Evolutionary conservation across 2,329 filamentous ascomycete genomes (phyloP).

Genomic region (Venturia pyrina): DNA sequence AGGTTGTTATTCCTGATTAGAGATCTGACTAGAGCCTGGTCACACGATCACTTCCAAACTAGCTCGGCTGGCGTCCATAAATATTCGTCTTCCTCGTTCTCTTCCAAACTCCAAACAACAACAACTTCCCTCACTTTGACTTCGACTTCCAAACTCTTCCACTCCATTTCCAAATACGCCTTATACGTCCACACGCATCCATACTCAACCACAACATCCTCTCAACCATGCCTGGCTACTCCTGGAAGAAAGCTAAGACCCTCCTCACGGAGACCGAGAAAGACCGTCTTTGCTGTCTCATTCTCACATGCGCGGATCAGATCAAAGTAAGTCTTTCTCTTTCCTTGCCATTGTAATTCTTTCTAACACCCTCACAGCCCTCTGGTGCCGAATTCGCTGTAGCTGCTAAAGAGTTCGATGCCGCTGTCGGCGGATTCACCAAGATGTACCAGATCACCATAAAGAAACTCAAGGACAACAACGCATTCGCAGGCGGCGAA

Average conservation of each 20-base stretch:
- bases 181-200: not conserved
- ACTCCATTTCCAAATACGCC: not conserved
- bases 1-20: not conserved
- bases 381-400: not conserved
- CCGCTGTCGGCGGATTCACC: constrained; percentile 8
- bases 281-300: not conserved
- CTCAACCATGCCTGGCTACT: not conserved
- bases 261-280: constrained; percentile 10
- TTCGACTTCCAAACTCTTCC: not conserved
- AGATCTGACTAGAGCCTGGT: constrained; percentile 2
- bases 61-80: not conserved
- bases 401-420: constrained; percentile 7
- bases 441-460: constrained; percentile 8
- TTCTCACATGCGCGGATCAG: constrained; percentile 3
- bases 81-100: not conserved
- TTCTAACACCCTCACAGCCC: not conserved
- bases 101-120: not conserved
- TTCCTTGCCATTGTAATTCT: not conserved
- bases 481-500: not conserved
- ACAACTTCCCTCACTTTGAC: not conserved
- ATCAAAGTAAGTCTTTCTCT: not conserved
- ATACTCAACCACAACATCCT: not conserved
- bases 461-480: constrained; percentile 10
- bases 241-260: constrained; percentile 6
- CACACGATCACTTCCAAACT: not conserved